A percentile compares a stretch with the other conserved stretches of the same genome.
phyloP scores from a whole-genome alignment of 2,329 filamentous ascomycete species.

The Cytospora schulzeri region DNA sequence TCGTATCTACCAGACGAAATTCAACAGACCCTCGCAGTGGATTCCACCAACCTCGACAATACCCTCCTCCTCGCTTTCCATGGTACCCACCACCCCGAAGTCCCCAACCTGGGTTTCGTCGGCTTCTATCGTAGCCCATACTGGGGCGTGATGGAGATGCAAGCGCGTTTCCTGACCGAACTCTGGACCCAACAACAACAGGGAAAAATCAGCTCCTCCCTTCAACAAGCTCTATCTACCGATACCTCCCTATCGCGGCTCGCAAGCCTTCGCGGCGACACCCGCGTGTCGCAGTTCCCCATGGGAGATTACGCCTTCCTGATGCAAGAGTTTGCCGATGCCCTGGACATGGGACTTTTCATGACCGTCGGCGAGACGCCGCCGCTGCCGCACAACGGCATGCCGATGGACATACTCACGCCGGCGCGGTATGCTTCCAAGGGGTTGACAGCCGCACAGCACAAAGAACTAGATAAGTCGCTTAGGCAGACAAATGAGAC shows the following conservation, averaged over 20 bases:
- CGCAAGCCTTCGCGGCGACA: constrained; percentile 53
- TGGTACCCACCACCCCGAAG: constrained; percentile 59
- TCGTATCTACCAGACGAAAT: constrained; percentile 63
- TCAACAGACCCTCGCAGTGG: constrained; percentile 59
- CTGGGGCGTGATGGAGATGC: constrained; percentile 88
- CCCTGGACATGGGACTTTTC: constrained; percentile 54
- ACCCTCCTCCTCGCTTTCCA: constrained; percentile 70
- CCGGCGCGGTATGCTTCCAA: constrained; percentile 55
- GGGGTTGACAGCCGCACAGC: constrained; percentile 44
- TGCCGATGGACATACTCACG: constrained; percentile 56
- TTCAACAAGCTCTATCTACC: constrained; percentile 45
- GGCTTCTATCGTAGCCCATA: constrained; percentile 84
- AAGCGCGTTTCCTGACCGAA: constrained; percentile 68
- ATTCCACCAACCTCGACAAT: constrained; percentile 54
- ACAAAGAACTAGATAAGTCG: constrained; percentile 44
- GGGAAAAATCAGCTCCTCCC: constrained; percentile 31
- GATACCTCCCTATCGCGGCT: constrained; percentile 51
- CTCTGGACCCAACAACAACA: constrained; percentile 53
- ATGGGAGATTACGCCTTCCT: constrained; percentile 81
- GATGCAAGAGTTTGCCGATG: constrained; percentile 68
- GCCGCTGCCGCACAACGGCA: constrained; percentile 43
- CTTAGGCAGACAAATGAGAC: constrained; percentile 49
- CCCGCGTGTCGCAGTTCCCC: constrained; percentile 68
- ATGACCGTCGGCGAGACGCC: constrained; percentile 40
- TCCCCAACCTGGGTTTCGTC: constrained; percentile 73